Evolutionary conservation across 2,329 filamentous ascomycete species (phyloP), one percentile per base, ranked within the genome.

Genomic region (Hypomyces rosellus): DNA sequence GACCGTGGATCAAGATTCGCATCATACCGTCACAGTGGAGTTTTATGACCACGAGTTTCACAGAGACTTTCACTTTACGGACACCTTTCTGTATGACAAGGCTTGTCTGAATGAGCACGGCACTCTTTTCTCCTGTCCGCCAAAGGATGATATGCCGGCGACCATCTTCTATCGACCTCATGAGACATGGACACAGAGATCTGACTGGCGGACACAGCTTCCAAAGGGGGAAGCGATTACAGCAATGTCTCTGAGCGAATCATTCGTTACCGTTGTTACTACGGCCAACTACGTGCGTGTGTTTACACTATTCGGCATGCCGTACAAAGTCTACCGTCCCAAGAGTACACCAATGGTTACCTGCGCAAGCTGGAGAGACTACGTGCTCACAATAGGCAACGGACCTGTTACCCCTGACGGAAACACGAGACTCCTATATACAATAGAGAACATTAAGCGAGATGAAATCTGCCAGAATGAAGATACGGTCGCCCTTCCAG

Each of bases 141-240:
- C 89, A 1, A 77, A 75, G 8, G 78, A 82, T 33, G 81, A 84
- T 51, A 59, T 67, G 9, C 84, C 88, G 2, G 88, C 92, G 4
- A 85, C 84, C 33, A 82, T 99, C n/a, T 96, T 96, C 69, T 99
- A 97, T 68, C 82, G 93, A 6, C 93, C 95, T 0, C 93, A 99
- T 64, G 92, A 99, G 71, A 95, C 89, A 1, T 99, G 93, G 93
- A 96, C 91, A 2, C 80, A 88, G 45, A 80, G 93, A 46, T 81
- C 83, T 16, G 93, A 99, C 68, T 97, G 92, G 90, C 84, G 89
- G 45, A 96, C 87, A 0, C 77, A 86, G 56, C 70, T 99, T n/a
- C 93, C 93, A 0, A 78, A 80, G 33, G 89, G 89, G n/a, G 93
- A 99, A 69, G 79, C 85, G 11, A 82, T 96, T 2, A 84, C 84